A percentile compares a stretch with the other conserved stretches of the same genome.
Conservation (phyloP, 2,329 filamentous ascomycete species). For the Fusarium siculi region DNA sequence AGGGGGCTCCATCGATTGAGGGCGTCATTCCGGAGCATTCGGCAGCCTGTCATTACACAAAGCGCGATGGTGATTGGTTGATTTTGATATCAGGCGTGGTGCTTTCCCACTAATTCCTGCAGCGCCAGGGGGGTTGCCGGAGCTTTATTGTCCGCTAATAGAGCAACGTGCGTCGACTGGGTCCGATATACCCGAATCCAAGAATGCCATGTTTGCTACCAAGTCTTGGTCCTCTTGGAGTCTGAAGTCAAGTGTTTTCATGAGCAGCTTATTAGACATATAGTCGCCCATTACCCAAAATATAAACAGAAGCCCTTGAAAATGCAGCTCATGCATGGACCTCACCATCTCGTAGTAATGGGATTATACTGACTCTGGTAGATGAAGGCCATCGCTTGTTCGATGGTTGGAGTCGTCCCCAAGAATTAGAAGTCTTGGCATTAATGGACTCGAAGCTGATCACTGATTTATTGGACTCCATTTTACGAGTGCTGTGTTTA, state of each 20-base stretch:
- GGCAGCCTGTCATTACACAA: constrained; percentile 32
- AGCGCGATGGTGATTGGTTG: constrained; percentile 12
- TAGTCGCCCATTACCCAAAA: neutral
- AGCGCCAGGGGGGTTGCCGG: constrained; percentile 1
- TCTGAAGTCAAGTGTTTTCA: neutral
- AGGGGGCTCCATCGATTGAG: constrained; percentile 15
- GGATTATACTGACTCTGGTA: neutral
- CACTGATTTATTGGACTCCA: neutral
- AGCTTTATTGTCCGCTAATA: constrained; percentile 33
- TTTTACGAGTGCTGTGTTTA: neutral
- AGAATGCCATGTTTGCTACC: constrained; percentile 17
- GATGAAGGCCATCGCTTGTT: neutral
- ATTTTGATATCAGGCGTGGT: neutral
- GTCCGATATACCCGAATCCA: constrained; percentile 25
- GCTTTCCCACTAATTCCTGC: constrained; percentile 12
- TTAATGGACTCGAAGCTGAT: neutral
- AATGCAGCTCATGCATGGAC: neutral
- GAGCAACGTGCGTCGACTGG: constrained; percentile 15
- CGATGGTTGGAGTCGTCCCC: neutral
- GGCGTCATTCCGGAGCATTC: constrained; percentile 37
- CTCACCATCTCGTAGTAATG: neutral
- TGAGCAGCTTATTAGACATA: neutral
- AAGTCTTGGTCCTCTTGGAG: neutral
- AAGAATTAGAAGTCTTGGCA: neutral
- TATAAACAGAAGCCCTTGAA: neutral